Conservation (phyloP, 805 yeast species). For the Candida coleopterorum region DNA sequence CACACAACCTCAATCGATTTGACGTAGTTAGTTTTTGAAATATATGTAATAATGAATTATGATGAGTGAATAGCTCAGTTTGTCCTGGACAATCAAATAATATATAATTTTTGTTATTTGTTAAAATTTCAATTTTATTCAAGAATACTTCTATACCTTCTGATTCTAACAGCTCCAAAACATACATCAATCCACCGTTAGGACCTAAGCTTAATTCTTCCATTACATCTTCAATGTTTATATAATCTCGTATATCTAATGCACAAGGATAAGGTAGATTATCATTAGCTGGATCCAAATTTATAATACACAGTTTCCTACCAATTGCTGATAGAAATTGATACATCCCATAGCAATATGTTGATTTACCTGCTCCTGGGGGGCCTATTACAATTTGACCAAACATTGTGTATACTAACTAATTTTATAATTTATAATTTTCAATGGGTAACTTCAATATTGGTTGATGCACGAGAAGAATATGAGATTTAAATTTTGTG, state of each 20-base stretch:
- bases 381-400: conserved; percentile 97
- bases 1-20: conserved; percentile 71
- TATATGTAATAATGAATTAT: conserved; percentile 63
- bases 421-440: too few species aligned
- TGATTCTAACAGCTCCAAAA: conserved; percentile 72
- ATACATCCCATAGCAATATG: conserved; percentile 87
- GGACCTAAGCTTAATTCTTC: conserved; percentile 70
- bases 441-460: not conserved
- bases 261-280: conserved; percentile 63
- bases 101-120: conserved; percentile 55
- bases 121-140: conserved; percentile 66
- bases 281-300: conserved; percentile 92
- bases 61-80: conserved; percentile 91
- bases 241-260: conserved; percentile 72
- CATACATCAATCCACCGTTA: conserved; percentile 87
- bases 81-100: conserved; percentile 98
- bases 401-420: conserved; percentile 43
- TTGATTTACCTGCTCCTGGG: conserved; percentile 96
- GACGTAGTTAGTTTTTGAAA: conserved; percentile 52
- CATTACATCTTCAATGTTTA: conserved; percentile 77
- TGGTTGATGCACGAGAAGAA: conserved; percentile 4
- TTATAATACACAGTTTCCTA: conserved; percentile 75
- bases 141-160: conserved; percentile 92
- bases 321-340: conserved; percentile 95
- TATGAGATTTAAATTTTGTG: not conserved